A percentile compares a stretch with the other conserved stretches of the same genome.
These are phyloP conservation scores for Tetrahymena borealis DNA, from an alignment of 73 alveolate genomes.

Conservation along the genomic window DNA sequence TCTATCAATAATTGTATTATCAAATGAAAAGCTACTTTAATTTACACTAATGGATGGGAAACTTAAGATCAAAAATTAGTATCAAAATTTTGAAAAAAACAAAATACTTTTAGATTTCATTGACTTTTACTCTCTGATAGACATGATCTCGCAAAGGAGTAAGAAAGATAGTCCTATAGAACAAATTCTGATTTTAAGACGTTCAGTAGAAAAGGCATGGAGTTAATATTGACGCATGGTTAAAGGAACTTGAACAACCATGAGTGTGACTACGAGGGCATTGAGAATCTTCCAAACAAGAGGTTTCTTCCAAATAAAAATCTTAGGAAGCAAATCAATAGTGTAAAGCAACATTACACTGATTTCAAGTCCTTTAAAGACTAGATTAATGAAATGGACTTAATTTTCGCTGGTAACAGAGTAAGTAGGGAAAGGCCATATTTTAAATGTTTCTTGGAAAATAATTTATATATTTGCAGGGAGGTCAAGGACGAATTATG, in stretches of 20 bases:
- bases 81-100: too few species aligned
- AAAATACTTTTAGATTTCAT: background rate
- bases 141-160: conserved; percentile 30
- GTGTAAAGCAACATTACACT: conserved; percentile 31
- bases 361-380: conserved; percentile 30
- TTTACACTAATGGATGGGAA: too few species aligned
- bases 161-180: conserved; percentile 31
- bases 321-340: conserved; percentile 37
- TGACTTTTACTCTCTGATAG: conserved; percentile 38
- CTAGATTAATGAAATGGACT: conserved; percentile 7
- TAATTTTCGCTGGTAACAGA: conserved; percentile 20
- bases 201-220: conserved; percentile 9
- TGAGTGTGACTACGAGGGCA: conserved; percentile 10
- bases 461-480: conserved; percentile 8
- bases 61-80: too few species aligned
- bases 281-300: conserved; percentile 26
- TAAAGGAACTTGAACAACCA: conserved; percentile 33
- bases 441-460: conserved; percentile 6
- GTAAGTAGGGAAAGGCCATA: conserved; percentile 48
- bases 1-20: too few species aligned
- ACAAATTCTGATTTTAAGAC: conserved; percentile 13
- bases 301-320: conserved; percentile 35
- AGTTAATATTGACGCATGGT: conserved; percentile 19
- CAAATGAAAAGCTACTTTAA: too few species aligned
- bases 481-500: background rate